Base-by-base conservation (phyloP, 208 protist species). In the Trypanosoma boissoni region DNA sequence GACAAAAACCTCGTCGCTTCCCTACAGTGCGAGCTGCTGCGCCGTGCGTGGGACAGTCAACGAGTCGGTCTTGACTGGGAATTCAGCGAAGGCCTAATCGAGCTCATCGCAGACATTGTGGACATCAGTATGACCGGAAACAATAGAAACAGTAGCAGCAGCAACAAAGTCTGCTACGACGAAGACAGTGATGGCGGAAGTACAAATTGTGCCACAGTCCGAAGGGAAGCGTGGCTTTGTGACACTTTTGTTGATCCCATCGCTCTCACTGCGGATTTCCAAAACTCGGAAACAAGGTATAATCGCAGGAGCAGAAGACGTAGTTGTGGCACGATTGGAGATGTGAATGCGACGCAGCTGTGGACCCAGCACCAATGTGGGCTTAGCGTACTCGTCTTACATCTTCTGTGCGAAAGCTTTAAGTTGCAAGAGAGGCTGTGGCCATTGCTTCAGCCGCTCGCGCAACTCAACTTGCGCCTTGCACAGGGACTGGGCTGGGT, bases 401-500 rank as follows among this genome's bases (percentile, higher is more conserved):
- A 92, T 55, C 59, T 87, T 23, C 54, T 92, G 8, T 86, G 61
- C 55, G 82, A 92, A 65, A 72, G 73, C 27, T 81, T 75, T 43
- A 80, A 74, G 9, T 29, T 86, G 36, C 82, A 89, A 58, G 77
- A 87, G 58, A 56, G 65, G 8, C 57, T 82, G 20, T 89, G 81
- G 79, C 29, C 36, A 28, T 54, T 85, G 28, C 79, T 88, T 43
- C 65, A 76, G 21, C 55, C 60, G 7, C 57, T 92, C 9, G 75
- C 77, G 6, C 29, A 52, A 14, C 41, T 89, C 18, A 78, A 79
- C 39, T 39, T 65, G 29, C 44, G 41, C 14, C 36, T 92, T 42
- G 66, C 66, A 51, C 31, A 67, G 26, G 41, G 58, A 10, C 51
- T 91, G 61, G 54, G 61, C 23, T 81, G 77, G 75, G 43, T 36